A percentile compares a stretch with the other conserved stretches of the same genome.
These are phyloP conservation scores for Cladosporium colombiae DNA, from an alignment of 2,329 filamentous ascomycete species.

Conservation along the genomic window DNA sequence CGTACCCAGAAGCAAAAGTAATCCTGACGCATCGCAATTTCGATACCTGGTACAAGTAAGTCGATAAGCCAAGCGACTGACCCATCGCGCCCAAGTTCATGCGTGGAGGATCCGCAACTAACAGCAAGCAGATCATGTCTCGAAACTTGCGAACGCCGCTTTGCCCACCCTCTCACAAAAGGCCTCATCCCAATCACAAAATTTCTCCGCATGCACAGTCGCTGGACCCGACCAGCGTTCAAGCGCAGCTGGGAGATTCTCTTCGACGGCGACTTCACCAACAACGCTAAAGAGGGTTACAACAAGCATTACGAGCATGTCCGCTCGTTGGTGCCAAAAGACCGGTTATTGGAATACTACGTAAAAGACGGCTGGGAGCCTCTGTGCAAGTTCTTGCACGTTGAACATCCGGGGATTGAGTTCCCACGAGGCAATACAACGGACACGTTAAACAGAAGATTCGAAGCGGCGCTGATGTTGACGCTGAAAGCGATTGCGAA, in stretches of 20 bases:
- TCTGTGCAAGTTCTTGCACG: constrained; percentile 12
- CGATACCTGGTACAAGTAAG: constrained; percentile 30
- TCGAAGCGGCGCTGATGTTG: constrained; percentile 11
- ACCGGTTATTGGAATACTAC: constrained; percentile 21
- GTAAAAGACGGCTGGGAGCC: constrained; percentile 19
- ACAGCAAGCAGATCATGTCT: constrained; percentile 15
- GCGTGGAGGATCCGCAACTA: too few relatives aligned
- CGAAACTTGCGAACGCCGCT: constrained; percentile 15
- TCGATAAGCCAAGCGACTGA: too few relatives aligned
- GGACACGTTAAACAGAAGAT: constrained; percentile 8
- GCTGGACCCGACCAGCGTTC: constrained; percentile 10
- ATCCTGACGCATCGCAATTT: constrained; percentile 58
- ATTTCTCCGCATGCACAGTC: constrained; percentile 5
- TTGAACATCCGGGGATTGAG: constrained; percentile 9
- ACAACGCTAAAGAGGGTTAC: constrained; percentile 13
- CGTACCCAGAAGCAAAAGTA: too few relatives aligned
- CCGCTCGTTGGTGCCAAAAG: constrained; percentile 7
- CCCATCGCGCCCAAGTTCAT: too few relatives aligned
- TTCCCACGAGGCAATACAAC: constrained; percentile 9
- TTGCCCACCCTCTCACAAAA: constrained; percentile 11
- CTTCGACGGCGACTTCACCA: constrained; percentile 17
- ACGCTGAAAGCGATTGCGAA: constrained; percentile 1
- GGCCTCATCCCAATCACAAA: constrained; percentile 13
- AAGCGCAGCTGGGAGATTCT: constrained; percentile 13
- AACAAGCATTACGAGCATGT: constrained; percentile 21